These are phyloP conservation scores for Dioszegia aurantiaca DNA, from an alignment of 768 basidiomycete species.

Conservation along the genomic window DNA sequence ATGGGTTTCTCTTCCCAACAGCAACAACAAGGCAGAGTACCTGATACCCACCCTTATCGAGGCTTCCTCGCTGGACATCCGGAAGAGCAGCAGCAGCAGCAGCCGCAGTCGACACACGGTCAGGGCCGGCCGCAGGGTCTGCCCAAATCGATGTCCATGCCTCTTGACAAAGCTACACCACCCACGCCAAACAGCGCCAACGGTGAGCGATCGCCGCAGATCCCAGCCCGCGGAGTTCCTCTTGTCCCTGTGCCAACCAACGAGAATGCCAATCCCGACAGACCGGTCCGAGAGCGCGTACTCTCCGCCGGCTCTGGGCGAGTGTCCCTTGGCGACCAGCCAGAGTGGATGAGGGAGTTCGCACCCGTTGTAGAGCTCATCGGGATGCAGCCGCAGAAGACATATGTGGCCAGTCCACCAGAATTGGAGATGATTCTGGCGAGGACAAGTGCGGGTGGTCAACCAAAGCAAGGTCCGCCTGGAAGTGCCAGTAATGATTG, in stretches of 20 bases:
- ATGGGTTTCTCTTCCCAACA: slow-evolving; percentile 27
- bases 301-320: slow-evolving; percentile 7
- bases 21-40: slow-evolving; percentile 4
- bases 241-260: neutral
- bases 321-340: slow-evolving; percentile 1
- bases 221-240: slow-evolving; percentile 6
- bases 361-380: slow-evolving; percentile 44
- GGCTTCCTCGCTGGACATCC: slow-evolving; percentile 17
- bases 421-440: slow-evolving; percentile 52
- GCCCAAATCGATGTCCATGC: slow-evolving; percentile 30
- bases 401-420: slow-evolving; percentile 50
- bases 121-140: slow-evolving; percentile 4
- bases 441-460: slow-evolving; percentile 48
- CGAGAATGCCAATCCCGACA: neutral
- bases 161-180: slow-evolving; percentile 15
- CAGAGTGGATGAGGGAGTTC: slow-evolving; percentile 30
- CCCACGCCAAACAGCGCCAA: slow-evolving; percentile 5
- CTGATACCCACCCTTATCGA: slow-evolving; percentile 31
- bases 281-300: neutral
- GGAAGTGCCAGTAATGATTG: slow-evolving; percentile 52
- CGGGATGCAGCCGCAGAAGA: slow-evolving; percentile 42
- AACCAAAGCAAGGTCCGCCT: slow-evolving; percentile 51
- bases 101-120: neutral
- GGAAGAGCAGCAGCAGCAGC: slow-evolving; percentile 2
- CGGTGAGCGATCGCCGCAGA: neutral